Evolutionary conservation across 176 grass and related monocot species (phyloP).

Genomic region (Phragmites australis): DNA sequence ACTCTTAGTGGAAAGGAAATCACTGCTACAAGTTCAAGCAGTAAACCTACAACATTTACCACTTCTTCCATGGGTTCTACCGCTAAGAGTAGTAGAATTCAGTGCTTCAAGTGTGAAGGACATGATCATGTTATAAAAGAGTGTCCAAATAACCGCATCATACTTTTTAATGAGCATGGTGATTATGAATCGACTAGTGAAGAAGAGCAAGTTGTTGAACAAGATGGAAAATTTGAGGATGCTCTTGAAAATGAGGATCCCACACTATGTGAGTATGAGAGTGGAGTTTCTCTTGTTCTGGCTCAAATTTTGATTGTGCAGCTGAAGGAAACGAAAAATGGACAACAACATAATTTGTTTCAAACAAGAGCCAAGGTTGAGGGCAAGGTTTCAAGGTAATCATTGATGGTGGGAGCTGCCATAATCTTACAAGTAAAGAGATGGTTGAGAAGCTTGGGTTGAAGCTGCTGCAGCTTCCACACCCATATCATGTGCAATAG

Average conservation of each 20-base stretch:
- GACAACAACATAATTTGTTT: neutral
- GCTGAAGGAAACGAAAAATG: neutral
- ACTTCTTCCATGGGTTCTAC: neutral
- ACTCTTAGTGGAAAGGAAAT: neutral
- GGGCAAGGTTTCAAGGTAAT: too few species aligned
- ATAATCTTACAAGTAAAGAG: too few species aligned
- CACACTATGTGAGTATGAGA: neutral
- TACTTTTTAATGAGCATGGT: neutral
- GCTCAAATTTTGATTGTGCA: neutral
- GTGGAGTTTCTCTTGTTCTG: neutral
- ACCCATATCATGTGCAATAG: neutral
- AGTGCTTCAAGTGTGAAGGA: neutral
- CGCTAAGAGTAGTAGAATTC: neutral
- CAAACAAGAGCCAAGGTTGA: too few species aligned
- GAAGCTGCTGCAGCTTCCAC: neutral
- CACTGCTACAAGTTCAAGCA: neutral
- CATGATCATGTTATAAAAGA: neutral
- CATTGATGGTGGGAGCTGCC: too few species aligned
- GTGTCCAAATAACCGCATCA: neutral
- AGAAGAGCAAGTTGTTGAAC: neutral
- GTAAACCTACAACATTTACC: neutral
- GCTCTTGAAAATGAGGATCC: neutral
- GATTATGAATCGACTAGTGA: neutral
- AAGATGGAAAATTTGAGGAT: too few species aligned
- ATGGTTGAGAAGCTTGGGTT: too few species aligned